A percentile compares a stretch with the other conserved stretches of the same genome.
Conservation (phyloP, 73 alveolate genomes). For the Blepharisma japonicum region DNA sequence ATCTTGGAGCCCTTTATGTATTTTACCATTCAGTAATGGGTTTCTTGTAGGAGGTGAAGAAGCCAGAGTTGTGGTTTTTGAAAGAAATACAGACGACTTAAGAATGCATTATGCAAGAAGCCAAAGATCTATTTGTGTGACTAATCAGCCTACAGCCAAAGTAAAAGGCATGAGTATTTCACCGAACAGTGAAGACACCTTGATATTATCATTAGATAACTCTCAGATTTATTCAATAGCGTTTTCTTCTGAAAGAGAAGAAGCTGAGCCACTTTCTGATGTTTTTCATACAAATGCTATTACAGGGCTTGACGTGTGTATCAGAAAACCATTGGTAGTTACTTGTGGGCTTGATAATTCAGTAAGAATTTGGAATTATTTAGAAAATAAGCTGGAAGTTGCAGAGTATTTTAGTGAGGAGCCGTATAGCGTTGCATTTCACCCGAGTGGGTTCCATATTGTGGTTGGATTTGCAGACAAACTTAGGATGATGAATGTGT, state of each 20-base stretch:
- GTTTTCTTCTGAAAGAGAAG: conserved; percentile 6
- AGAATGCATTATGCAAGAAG: not conserved
- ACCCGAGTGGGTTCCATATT: conserved; percentile 89
- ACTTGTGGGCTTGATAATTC: conserved; percentile 98
- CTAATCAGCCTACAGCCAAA: conserved; percentile 24
- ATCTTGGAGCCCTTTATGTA: conserved; percentile 29
- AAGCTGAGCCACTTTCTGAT: conserved; percentile 8
- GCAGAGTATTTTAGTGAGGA: conserved; percentile 87
- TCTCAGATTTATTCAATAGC: conserved; percentile 5
- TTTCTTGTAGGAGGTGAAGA: conserved; percentile 78
- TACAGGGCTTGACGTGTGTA: conserved; percentile 95
- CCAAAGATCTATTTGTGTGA: not conserved
- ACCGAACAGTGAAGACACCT: conserved; percentile 7
- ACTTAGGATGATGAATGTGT: conserved; percentile 94
- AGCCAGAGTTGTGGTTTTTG: conserved; percentile 71
- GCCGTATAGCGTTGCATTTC: conserved; percentile 56
- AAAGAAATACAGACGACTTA: conserved; percentile 63
- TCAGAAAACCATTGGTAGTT: conserved; percentile 96
- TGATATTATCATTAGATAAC: conserved; percentile 14
- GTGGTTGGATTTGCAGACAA: conserved; percentile 96
- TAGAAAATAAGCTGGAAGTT: conserved; percentile 87
- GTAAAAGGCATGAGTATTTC: conserved; percentile 5
- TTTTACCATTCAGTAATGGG: conserved; percentile 57
- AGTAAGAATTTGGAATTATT: conserved; percentile 98
- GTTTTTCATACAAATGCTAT: conserved; percentile 45